phyloP scores from a whole-genome alignment of 2,329 filamentous ascomycete species.

The Pyrenochaeta sp. region DNA sequence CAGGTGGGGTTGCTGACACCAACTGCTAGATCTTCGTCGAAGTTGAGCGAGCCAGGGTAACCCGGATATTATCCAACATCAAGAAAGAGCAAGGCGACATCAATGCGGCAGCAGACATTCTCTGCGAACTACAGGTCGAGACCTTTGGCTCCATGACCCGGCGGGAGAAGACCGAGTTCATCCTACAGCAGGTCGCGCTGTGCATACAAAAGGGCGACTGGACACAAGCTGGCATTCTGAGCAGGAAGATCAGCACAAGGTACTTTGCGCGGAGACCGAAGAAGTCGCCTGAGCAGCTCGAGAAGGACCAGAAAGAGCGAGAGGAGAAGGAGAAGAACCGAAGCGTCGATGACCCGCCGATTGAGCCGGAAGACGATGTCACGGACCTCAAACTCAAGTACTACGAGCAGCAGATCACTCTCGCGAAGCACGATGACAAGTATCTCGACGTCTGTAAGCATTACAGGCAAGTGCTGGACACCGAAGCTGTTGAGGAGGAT shows the following conservation, averaged over 20 bases:
- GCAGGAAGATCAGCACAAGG: conserved; percentile 94
- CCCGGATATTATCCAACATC: conserved; percentile 94
- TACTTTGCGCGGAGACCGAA: conserved; percentile 91
- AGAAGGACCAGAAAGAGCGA: conserved; percentile 87
- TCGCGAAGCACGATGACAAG: conserved; percentile 96
- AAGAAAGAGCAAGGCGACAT: conserved; percentile 96
- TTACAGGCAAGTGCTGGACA: conserved; percentile 96
- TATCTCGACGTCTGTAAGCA: conserved; percentile 98
- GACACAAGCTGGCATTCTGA: conserved; percentile 93
- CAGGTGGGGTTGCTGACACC: conserved; percentile 26
- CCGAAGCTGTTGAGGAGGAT: conserved; percentile 92
- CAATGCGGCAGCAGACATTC: conserved; percentile 86
- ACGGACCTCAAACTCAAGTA: conserved; percentile 95
- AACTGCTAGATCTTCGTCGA: conserved; percentile 86
- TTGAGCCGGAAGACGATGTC: conserved; percentile 84
- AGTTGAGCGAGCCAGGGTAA: conserved; percentile 95
- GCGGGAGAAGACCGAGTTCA: conserved; percentile 98
- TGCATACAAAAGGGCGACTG: conserved; percentile 97
- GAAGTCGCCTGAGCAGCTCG: conserved; percentile 87
- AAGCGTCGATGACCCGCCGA: conserved; percentile 77
- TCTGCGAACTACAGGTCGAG: conserved; percentile 98
- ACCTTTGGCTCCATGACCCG: conserved; percentile 98
- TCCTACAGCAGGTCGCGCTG: conserved; percentile 89
- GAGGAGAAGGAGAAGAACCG: conserved; percentile 84
- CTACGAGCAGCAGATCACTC: conserved; percentile 95